phyloP scores from a whole-genome alignment of 345 rosid species.

The Citrus sp. region DNA sequence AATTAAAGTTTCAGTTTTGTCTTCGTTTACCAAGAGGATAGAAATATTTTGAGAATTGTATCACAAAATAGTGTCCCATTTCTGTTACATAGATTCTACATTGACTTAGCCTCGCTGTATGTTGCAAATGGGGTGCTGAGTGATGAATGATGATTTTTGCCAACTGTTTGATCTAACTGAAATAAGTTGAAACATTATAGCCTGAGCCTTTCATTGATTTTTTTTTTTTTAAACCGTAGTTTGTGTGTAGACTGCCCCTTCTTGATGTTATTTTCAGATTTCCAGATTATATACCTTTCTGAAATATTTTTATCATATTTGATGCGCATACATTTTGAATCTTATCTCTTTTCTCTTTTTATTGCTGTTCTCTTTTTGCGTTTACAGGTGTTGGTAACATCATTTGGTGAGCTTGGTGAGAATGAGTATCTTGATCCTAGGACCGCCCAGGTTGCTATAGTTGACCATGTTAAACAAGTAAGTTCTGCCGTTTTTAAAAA shows the following conservation, averaged over 20 bases:
- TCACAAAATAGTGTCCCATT: not conserved
- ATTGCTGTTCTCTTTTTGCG: not conserved
- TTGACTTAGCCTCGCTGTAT: not conserved
- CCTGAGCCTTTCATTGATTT: not conserved
- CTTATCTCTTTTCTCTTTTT: not conserved
- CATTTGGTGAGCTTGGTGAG: slow-evolving; percentile 57
- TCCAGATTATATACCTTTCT: no score
- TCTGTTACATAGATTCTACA: not conserved
- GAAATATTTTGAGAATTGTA: not conserved
- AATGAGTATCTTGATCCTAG: slow-evolving; percentile 87
- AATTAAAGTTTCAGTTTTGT: not conserved
- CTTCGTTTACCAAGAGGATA: not conserved
- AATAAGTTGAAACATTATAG: not conserved
- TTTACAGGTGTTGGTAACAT: slow-evolving; percentile 64
- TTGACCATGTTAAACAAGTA: slow-evolving; percentile 97
- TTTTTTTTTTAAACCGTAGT: no score
- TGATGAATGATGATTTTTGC: not conserved
- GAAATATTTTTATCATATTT: not conserved
- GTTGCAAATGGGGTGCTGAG: not conserved
- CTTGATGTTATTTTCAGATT: not conserved
- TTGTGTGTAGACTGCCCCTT: not conserved
- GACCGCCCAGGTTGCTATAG: slow-evolving; percentile 80
- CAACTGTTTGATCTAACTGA: not conserved
- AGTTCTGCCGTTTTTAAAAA: not conserved
- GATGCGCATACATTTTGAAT: not conserved